Percentiles rank a stretch among this genome's conserved stretches.
These are phyloP conservation scores for Lavandula angustifolia DNA, from an alignment of 257 asterid genomes.

Conservation along the genomic window DNA sequence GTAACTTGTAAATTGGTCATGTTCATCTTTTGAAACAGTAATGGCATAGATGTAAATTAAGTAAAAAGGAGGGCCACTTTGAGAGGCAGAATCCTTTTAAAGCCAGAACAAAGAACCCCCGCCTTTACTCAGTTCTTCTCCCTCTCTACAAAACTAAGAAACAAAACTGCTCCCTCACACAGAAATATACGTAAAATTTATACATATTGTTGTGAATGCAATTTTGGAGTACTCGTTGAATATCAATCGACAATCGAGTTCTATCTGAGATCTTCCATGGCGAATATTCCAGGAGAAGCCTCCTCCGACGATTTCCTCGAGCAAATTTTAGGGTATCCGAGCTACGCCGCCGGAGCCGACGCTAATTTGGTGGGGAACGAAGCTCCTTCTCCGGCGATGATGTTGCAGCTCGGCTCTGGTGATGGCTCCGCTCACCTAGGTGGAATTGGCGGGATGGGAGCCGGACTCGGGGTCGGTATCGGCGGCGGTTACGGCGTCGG, in stretches of 20 bases:
- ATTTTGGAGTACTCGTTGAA: slow-evolving; percentile 16
- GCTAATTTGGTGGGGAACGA: slow-evolving; percentile 54
- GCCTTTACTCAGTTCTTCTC: slow-evolving; percentile 23
- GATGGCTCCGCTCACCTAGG: slow-evolving; percentile 61
- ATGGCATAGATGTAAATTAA: slow-evolving; percentile 26
- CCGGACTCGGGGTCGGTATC: slow-evolving; percentile 41
- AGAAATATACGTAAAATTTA: background rate
- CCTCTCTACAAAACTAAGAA: slow-evolving; percentile 23
- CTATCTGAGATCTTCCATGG: slow-evolving; percentile 46
- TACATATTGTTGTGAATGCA: background rate
- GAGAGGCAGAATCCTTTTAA: slow-evolving; percentile 30
- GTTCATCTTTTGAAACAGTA: background rate
- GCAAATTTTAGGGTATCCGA: slow-evolving; percentile 73
- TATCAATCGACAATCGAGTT: slow-evolving; percentile 7
- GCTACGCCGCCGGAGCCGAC: slow-evolving; percentile 50
- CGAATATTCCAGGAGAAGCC: slow-evolving; percentile 68
- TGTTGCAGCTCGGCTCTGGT: slow-evolving; percentile 60
- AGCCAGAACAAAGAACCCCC: slow-evolving; percentile 31
- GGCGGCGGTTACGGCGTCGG: slow-evolving; percentile 43
- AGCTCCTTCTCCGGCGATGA: slow-evolving; percentile 48
- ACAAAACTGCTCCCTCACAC: slow-evolving; percentile 21
- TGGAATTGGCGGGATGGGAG: slow-evolving; percentile 51
- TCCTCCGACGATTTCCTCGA: slow-evolving; percentile 86
- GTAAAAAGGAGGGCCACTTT: slow-evolving; percentile 23
- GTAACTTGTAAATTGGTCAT: too few relatives aligned